phyloP scores from a whole-genome alignment of 2,329 filamentous ascomycete species.

The Aspergillus uvarum region DNA sequence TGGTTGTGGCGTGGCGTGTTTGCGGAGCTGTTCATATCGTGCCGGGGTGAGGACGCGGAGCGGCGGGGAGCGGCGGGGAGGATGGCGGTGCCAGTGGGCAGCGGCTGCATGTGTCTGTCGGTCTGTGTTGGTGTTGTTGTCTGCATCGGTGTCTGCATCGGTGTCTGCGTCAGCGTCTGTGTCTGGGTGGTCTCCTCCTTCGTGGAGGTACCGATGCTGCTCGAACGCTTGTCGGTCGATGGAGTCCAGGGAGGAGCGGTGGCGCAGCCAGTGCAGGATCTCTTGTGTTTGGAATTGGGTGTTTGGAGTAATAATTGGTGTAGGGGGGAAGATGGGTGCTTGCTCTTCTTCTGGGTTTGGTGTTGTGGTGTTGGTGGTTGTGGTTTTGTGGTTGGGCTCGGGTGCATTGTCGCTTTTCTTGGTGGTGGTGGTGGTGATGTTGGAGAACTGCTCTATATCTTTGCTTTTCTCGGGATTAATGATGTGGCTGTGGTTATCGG shows the following conservation, averaged over 20 bases:
- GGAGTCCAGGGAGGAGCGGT: neutral
- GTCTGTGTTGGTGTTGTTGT: neutral
- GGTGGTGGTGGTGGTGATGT: neutral
- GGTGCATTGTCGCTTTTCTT: neutral
- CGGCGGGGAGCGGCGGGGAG: conserved; percentile 10
- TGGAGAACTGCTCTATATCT: neutral
- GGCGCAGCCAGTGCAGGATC: neutral
- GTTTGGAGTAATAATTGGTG: neutral
- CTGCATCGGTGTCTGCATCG: neutral
- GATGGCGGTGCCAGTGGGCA: neutral
- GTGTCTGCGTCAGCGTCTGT: neutral
- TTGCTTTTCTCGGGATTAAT: neutral
- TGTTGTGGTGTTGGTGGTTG: neutral
- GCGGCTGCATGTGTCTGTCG: neutral
- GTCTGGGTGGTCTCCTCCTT: no score
- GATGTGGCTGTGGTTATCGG: neutral
- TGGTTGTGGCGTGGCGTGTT: neutral
- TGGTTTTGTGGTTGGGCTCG: no score
- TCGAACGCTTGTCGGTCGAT: neutral
- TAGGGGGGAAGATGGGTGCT: no score
- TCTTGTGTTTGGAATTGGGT: neutral
- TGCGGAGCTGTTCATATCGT: conserved; percentile 13
- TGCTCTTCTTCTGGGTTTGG: neutral
- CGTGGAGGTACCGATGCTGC: neutral
- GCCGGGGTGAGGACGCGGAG: conserved; percentile 15